These are phyloP conservation scores for Sporopachydermia cereana DNA, from an alignment of 1,139 yeast species.

Conservation along the genomic window DNA sequence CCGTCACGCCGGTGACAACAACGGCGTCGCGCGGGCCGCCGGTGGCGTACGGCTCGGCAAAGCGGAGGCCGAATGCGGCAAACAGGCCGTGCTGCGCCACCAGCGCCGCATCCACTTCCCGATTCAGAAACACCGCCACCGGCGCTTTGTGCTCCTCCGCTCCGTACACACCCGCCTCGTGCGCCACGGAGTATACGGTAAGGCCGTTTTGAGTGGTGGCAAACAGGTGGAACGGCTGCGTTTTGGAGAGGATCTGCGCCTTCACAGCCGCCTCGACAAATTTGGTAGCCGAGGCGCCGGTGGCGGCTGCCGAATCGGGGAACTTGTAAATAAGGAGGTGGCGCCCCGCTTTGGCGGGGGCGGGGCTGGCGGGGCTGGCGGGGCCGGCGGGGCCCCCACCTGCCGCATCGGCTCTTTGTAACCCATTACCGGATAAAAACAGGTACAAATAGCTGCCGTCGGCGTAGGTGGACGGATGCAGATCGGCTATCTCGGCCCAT, in stretches of 20 bases:
- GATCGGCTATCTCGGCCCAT: constrained; percentile 56
- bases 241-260: constrained; percentile 66
- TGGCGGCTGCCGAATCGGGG: background rate
- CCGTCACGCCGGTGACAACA: constrained; percentile 16
- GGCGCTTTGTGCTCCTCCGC: constrained; percentile 51
- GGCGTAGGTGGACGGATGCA: constrained; percentile 35
- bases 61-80: constrained; percentile 36
- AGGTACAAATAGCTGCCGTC: constrained; percentile 23
- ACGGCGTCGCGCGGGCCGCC: constrained; percentile 12
- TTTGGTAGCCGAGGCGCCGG: constrained; percentile 23
- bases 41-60: constrained; percentile 18
- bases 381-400: constrained; percentile 9
- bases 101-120: constrained; percentile 24
- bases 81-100: constrained; percentile 29
- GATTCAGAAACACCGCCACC: constrained; percentile 54
- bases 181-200: constrained; percentile 66
- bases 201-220: constrained; percentile 32
- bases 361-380: background rate
- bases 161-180: constrained; percentile 47
- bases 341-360: background rate
- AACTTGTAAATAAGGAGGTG: background rate
- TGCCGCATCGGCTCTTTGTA: constrained; percentile 17
- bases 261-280: constrained; percentile 61
- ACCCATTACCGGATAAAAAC: constrained; percentile 16
- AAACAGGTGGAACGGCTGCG: constrained; percentile 81